Percentiles rank a stretch among this genome's conserved stretches.
Evolutionary conservation across 306 rosid genomes (phyloP).

Genomic region (Cotoneaster glaucophyllus): DNA sequence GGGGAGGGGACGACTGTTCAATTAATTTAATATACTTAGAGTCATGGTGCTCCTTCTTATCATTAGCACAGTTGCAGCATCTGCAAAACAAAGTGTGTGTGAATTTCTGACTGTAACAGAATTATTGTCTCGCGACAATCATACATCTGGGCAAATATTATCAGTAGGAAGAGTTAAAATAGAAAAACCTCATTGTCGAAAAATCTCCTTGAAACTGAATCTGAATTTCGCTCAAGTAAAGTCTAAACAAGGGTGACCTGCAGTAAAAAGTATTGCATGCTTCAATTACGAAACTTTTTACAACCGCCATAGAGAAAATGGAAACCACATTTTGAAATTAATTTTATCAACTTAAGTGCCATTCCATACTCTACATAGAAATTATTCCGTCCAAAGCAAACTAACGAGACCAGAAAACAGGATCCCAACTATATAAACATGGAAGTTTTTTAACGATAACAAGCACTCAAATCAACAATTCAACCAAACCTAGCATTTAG

Average conservation of each 20-base stretch:
- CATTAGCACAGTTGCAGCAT: slow-evolving; percentile 26
- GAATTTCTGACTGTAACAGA: not conserved
- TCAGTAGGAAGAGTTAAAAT: not conserved
- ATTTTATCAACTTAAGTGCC: too few species aligned
- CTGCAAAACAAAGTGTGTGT: not conserved
- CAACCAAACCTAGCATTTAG: too few species aligned
- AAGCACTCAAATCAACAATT: too few species aligned
- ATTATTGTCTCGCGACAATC: not conserved
- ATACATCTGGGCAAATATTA: not conserved
- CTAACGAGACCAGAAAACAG: too few species aligned
- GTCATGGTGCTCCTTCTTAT: slow-evolving; percentile 20
- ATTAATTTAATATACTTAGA: slow-evolving; percentile 18
- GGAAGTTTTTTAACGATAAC: too few species aligned
- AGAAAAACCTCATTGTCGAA: slow-evolving; percentile 15
- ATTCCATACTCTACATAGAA: too few species aligned
- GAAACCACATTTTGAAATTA: too few species aligned
- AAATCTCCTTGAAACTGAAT: slow-evolving; percentile 22
- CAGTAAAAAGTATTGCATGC: not conserved
- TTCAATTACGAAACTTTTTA: not conserved
- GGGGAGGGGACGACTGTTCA: not conserved
- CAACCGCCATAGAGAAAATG: too few species aligned
- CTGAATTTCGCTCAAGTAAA: slow-evolving; percentile 20
- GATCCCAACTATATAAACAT: too few species aligned
- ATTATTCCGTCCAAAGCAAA: too few species aligned
- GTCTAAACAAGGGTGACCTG: slow-evolving; percentile 29